phyloP scores from a whole-genome alignment of 495 filamentous ascomycete genomes.

The Daldinia decipiens region DNA sequence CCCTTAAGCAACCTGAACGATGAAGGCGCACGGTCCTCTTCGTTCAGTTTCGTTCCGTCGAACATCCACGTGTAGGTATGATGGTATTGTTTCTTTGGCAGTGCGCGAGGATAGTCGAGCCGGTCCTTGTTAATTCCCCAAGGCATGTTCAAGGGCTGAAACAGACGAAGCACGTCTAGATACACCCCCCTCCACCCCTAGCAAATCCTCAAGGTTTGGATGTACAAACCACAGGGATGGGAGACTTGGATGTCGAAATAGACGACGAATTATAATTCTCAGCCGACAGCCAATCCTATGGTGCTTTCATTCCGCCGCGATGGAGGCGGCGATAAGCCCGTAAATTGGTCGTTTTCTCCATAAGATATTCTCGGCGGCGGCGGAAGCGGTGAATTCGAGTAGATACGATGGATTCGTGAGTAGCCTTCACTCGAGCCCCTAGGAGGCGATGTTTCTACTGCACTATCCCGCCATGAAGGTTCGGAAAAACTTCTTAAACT shows the following conservation, averaged over 20 bases:
- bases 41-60: slow-evolving; percentile 20
- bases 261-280: slow-evolving; percentile 31
- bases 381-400: slow-evolving; percentile 55
- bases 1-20: slow-evolving; percentile 1
- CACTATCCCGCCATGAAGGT: slow-evolving; percentile 42
- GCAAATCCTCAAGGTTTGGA: slow-evolving; percentile 25
- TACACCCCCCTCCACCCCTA: not conserved
- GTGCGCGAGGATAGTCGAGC: slow-evolving; percentile 36
- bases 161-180: slow-evolving; percentile 25
- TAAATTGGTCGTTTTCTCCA: slow-evolving; percentile 51
- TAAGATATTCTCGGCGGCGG: slow-evolving; percentile 54
- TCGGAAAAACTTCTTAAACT: slow-evolving; percentile 52
- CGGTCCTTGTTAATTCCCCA: slow-evolving; percentile 26
- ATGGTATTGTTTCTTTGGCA: slow-evolving; percentile 14
- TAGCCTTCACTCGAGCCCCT: slow-evolving; percentile 31
- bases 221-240: slow-evolving; percentile 18
- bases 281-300: slow-evolving; percentile 60
- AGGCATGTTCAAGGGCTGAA: slow-evolving; percentile 24
- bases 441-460: slow-evolving; percentile 25
- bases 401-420: slow-evolving; percentile 46
- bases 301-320: slow-evolving; percentile 49
- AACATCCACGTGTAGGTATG: not conserved
- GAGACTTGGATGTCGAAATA: slow-evolving; percentile 8
- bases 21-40: slow-evolving; percentile 11
- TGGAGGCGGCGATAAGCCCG: slow-evolving; percentile 54